phyloP scores from a whole-genome alignment of 1,139 yeast genomes.

The Taphrina betulina region DNA sequence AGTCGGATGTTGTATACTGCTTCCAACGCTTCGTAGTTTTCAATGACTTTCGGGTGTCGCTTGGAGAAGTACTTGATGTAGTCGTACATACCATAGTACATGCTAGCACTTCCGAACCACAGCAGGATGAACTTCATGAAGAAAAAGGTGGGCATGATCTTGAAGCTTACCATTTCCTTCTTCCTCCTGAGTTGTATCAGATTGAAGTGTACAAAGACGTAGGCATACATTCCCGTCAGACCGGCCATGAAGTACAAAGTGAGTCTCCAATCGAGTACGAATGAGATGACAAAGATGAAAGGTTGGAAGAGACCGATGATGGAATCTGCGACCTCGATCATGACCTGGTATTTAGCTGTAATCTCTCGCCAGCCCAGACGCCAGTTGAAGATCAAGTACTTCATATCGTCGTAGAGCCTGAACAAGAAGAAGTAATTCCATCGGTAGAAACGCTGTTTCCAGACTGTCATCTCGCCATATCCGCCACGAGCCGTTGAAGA shows the following conservation, averaged over 20 bases:
- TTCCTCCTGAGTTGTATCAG: slow-evolving; percentile 9
- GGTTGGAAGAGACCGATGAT: slow-evolving; percentile 23
- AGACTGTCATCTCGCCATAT: slow-evolving; percentile 30
- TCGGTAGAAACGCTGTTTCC: slow-evolving; percentile 27
- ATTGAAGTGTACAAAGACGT: slow-evolving; percentile 18
- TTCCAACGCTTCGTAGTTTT: slow-evolving; percentile 20
- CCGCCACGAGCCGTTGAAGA: slow-evolving; percentile 14
- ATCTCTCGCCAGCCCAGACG: slow-evolving; percentile 14
- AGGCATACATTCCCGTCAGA: slow-evolving; percentile 4
- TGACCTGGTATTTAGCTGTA: slow-evolving; percentile 13
- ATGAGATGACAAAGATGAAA: slow-evolving; percentile 16
- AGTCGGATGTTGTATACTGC: slow-evolving; percentile 19
- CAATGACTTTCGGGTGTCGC: slow-evolving; percentile 18
- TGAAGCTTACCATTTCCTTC: slow-evolving; percentile 14
- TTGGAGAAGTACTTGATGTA: slow-evolving; percentile 17
- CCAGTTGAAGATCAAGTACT: slow-evolving; percentile 25
- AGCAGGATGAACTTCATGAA: slow-evolving; percentile 18
- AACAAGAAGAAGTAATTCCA: slow-evolving; percentile 23
- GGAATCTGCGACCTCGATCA: slow-evolving; percentile 10
- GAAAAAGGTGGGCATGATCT: slow-evolving; percentile 15
- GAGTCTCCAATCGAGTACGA: neutral
- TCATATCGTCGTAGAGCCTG: slow-evolving; percentile 14
- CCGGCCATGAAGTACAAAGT: slow-evolving; percentile 5
- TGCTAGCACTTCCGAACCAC: slow-evolving; percentile 16
- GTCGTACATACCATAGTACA: slow-evolving; percentile 20